Base-by-base conservation (phyloP, 2,329 filamentous ascomycete genomes). In the Fusarium marasasianum region DNA sequence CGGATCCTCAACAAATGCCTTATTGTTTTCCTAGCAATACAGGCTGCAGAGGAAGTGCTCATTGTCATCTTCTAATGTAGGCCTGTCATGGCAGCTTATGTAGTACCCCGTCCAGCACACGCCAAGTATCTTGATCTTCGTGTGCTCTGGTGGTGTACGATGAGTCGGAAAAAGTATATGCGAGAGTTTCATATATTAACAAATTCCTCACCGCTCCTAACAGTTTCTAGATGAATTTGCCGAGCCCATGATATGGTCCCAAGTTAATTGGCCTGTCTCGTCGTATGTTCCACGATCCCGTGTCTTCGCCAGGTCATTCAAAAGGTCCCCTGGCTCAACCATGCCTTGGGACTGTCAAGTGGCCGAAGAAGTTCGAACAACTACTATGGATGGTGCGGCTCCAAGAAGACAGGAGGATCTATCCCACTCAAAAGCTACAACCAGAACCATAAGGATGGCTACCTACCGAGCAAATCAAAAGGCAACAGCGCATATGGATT, bases 241-340 rank as follows among this genome's bases (percentile, higher is more conserved):
- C 14, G 72, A 80, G 11, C 76, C 79, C 4, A 66, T 79, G 37
- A 74, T 82, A 40, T 81, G 78, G 80, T 79, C 80, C 17, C 73
- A 79, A 69, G 76, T 77, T 22, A 78, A 82, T 62, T 81, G 12
- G 79, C 76, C 54, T 70, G 78, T n/a, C 76, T 82, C 7, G 73
- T 83, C 14, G 72, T 80, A 26, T 81, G 79, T 70, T 79, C 80
- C 11, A 80, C 76, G 51, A 79, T 81, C 31, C 80, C 79, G 7
- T 81, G 80, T 11, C 63, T 82, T 12, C 75, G 78, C 50, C 78
- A 79, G 38, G 68, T 81, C 26, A 71, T 78, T n/a, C 70, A 77
- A 13, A 77, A 75, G 66, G 74, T 80, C 31, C 80, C 79, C 4
- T 75, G 72, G 37, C 73, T 81, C 57, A 80, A 77, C 64, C 79